Conservation (phyloP, 2,329 filamentous ascomycete genomes). For the Alternaria sp. region DNA sequence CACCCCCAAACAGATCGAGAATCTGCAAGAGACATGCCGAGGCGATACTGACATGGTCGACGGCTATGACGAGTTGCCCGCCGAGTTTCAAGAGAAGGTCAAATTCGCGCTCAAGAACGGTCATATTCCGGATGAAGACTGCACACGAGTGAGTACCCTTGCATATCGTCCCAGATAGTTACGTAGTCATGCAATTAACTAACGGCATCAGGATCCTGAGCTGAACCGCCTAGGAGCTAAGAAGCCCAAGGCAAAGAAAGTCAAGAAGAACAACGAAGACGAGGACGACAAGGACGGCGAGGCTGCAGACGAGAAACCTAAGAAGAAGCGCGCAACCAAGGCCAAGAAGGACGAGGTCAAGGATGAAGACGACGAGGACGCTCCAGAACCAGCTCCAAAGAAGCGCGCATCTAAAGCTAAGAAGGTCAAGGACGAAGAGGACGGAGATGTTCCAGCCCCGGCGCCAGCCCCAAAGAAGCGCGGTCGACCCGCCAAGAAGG, state of each 20-base stretch:
- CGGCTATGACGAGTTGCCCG: conserved; percentile 78
- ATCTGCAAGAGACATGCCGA: conserved; percentile 67
- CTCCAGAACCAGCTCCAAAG: conserved; percentile 43
- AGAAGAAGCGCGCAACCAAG: conserved; percentile 54
- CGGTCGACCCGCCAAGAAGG: conserved; percentile 26
- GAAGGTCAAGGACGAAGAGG: conserved; percentile 28
- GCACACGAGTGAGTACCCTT: conserved; percentile 75
- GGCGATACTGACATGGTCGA: conserved; percentile 74
- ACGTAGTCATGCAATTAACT: conserved; percentile 46
- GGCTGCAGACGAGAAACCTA: conserved; percentile 48
- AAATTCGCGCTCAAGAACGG: conserved; percentile 75
- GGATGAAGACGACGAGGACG: conserved; percentile 43
- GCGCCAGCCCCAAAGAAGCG: conserved; percentile 45
- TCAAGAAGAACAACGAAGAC: conserved; percentile 34
- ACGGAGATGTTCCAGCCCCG: conserved; percentile 39
- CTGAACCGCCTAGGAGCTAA: conserved; percentile 74
- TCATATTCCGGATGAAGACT: conserved; percentile 85
- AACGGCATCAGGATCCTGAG: conserved; percentile 69
- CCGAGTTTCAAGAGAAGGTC: conserved; percentile 76
- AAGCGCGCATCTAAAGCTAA: conserved; percentile 30
- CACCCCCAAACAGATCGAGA: conserved; percentile 75
- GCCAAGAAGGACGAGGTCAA: conserved; percentile 36
- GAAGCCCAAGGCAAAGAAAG: conserved; percentile 44
- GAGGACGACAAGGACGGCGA: conserved; percentile 34
- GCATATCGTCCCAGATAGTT: neutral